Conservation (phyloP, 345 rosid genomes). For the Pistacia vera region DNA sequence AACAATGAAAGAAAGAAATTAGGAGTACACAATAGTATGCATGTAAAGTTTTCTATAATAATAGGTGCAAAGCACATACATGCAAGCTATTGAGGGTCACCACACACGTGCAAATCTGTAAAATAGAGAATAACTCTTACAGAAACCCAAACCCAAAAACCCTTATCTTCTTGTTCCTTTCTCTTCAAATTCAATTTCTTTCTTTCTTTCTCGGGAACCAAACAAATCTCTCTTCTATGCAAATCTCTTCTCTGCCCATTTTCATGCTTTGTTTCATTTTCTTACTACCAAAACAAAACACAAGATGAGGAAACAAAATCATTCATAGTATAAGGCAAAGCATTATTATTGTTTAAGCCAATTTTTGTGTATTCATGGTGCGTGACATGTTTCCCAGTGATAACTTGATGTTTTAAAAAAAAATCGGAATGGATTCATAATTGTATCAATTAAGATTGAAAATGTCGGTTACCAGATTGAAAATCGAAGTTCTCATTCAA, state of each 20-base stretch:
- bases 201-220: background rate
- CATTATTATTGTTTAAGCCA: background rate
- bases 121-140: background rate
- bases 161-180: background rate
- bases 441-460: too few species aligned
- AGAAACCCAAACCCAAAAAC: background rate
- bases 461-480: too few species aligned
- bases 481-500: too few species aligned
- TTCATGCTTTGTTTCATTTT: too few species aligned
- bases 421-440: background rate
- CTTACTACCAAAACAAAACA: background rate
- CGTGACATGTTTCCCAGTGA: background rate
- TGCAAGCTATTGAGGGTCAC: constrained; percentile 29
- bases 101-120: constrained; percentile 34
- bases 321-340: background rate
- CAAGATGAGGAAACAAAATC: constrained; percentile 1
- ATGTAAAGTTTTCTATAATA: constrained; percentile 12
- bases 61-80: constrained; percentile 31
- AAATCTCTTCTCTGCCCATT: background rate
- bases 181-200: background rate
- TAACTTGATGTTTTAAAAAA: too few species aligned
- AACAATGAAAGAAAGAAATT: background rate
- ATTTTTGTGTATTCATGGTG: constrained; percentile 6
- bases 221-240: background rate
- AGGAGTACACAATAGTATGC: background rate